Evolutionary conservation across 345 rosid genomes (phyloP).

Genomic region (Chamaenerion angustifolium): DNA sequence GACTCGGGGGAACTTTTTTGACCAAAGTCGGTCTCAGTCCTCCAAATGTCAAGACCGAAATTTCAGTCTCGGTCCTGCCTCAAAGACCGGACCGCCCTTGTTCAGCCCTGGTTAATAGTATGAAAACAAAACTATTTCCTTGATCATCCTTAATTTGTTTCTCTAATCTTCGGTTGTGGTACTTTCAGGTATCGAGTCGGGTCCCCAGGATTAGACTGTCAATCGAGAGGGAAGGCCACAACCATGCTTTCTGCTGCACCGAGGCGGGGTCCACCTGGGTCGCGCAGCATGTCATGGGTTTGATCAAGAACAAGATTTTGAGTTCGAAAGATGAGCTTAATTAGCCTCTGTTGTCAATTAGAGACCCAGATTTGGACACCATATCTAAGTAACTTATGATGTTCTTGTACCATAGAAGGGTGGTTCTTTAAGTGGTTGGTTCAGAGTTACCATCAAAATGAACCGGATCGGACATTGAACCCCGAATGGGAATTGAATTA

Average conservation of each 20-base stretch:
- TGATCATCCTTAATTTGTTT: neutral
- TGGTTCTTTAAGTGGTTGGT: no score
- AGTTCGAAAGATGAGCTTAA: constrained; percentile 3
- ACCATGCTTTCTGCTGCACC: constrained; percentile 58
- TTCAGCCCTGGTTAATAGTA: no score
- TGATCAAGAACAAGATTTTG: constrained; percentile 28
- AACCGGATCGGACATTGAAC: no score
- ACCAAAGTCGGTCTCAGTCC: no score
- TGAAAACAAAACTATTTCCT: neutral
- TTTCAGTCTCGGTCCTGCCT: no score
- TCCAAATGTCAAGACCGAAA: no score
- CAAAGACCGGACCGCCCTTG: no score
- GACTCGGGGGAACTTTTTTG: no score
- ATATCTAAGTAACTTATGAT: no score
- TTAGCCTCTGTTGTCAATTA: neutral
- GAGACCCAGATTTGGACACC: neutral
- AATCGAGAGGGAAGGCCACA: constrained; percentile 72
- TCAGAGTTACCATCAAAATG: no score
- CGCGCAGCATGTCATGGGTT: constrained; percentile 42
- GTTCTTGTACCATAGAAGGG: no score
- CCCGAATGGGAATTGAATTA: no score
- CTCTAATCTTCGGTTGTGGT: neutral
- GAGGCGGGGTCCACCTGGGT: constrained; percentile 75
- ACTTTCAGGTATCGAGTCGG: constrained; percentile 41
- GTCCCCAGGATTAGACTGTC: constrained; percentile 38